These are phyloP conservation scores for Malus sieversii DNA, from an alignment of 306 rosid genomes.

Conservation along the genomic window DNA sequence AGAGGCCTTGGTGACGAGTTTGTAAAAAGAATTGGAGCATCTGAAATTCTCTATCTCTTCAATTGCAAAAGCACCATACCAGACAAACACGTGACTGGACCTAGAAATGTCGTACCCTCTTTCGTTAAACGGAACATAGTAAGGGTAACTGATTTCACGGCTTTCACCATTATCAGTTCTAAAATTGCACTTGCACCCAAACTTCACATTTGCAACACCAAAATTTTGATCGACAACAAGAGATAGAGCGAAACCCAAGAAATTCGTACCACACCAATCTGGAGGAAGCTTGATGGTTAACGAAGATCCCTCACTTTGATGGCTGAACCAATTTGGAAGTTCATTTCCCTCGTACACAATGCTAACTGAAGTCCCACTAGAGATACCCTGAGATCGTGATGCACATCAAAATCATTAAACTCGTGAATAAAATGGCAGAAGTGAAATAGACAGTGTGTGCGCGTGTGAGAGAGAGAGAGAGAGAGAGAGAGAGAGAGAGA, in stretches of 20 bases:
- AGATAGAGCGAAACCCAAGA: background rate
- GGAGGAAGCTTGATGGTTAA: background rate
- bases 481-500: background rate
- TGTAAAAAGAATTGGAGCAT: no score
- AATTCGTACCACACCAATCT: background rate
- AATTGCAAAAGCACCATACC: no score
- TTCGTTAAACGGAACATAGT: background rate
- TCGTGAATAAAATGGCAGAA: background rate
- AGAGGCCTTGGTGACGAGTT: no score
- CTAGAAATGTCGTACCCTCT: no score
- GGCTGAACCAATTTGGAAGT: background rate
- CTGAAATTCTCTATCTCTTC: no score
- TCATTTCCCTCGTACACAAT: background rate
- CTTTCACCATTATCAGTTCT: background rate
- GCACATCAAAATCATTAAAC: background rate
- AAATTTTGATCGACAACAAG: background rate
- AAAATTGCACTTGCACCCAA: background rate
- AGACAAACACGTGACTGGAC: no score
- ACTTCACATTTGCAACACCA: background rate
- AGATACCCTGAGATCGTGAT: background rate
- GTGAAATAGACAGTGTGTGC: background rate
- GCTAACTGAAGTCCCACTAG: background rate
- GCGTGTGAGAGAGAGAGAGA: background rate
- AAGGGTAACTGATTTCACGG: background rate
- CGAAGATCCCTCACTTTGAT: background rate